Evolutionary conservation across 371 early-diverging fungal species (phyloP).

Genomic region (Thermomucor indicae-seudaticae): DNA sequence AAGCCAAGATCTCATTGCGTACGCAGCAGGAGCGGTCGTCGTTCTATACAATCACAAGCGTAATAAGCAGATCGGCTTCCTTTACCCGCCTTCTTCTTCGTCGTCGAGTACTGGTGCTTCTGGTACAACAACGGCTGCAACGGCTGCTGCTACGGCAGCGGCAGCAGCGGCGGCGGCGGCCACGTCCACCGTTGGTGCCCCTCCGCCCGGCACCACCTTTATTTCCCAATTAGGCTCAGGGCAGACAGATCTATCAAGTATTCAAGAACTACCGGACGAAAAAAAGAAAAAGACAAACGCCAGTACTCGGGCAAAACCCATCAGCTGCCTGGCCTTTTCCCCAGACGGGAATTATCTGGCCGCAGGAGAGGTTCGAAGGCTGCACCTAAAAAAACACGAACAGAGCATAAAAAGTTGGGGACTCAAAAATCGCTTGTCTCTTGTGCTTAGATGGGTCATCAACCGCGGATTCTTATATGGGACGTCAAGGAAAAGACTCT

Average conservation of each 20-base stretch:
- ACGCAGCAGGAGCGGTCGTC: slow-evolving; percentile 73
- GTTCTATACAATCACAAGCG: slow-evolving; percentile 69
- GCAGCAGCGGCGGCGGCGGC: neutral
- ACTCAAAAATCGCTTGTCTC: neutral
- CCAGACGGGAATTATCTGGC: slow-evolving; percentile 77
- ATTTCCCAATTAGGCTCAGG: slow-evolving; percentile 9
- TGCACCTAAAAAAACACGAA: neutral
- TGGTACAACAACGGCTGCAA: slow-evolving; percentile 14
- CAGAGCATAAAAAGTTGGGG: neutral
- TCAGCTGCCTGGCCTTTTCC: slow-evolving; percentile 76
- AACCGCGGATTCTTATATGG: slow-evolving; percentile 78
- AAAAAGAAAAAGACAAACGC: slow-evolving; percentile 39
- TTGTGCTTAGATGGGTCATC: slow-evolving; percentile 68
- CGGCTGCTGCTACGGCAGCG: slow-evolving; percentile 2
- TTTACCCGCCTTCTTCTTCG: slow-evolving; percentile 38
- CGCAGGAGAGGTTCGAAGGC: slow-evolving; percentile 67
- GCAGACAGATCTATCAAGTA: slow-evolving; percentile 3
- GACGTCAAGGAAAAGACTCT: slow-evolving; percentile 53
- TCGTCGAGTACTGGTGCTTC: slow-evolving; percentile 1
- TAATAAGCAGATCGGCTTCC: slow-evolving; percentile 64
- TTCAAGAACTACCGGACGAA: slow-evolving; percentile 3
- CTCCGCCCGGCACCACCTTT: slow-evolving; percentile 6
- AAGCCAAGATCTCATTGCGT: slow-evolving; percentile 60
- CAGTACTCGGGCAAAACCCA: slow-evolving; percentile 57
- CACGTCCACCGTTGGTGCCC: slow-evolving; percentile 1